Evolutionary conservation across 2,329 filamentous ascomycete genomes (phyloP).

Genomic region (Coleophoma cylindrospora): DNA sequence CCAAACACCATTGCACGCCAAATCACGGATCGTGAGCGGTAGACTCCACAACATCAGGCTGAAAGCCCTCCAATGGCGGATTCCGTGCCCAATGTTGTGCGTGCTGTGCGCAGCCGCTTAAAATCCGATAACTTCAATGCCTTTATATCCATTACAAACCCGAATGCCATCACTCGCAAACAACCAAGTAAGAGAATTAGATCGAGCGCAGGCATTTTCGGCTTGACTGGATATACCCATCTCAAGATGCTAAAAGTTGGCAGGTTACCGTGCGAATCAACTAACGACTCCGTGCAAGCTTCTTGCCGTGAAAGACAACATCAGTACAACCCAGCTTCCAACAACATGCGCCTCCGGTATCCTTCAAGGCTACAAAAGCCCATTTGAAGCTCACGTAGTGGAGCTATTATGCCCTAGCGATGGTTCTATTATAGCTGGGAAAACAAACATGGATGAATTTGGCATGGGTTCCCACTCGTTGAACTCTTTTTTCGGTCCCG

Average conservation of each 20-base stretch:
- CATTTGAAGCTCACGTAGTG: constrained; percentile 80
- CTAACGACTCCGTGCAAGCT: neutral
- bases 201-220: neutral
- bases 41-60: no score
- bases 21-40: no score
- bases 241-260: no score
- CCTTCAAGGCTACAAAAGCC: constrained; percentile 65
- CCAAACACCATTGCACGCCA: no score
- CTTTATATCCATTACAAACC: constrained; percentile 3
- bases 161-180: neutral
- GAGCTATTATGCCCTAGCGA: constrained; percentile 58
- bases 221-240: neutral
- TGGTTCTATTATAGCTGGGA: constrained; percentile 59
- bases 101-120: neutral
- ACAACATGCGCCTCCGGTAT: constrained; percentile 83
- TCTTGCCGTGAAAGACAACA: constrained; percentile 68
- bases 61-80: no score
- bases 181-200: neutral
- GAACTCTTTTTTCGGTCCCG: constrained; percentile 62
- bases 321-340: constrained; percentile 56
- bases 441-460: constrained; percentile 94
- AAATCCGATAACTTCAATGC: neutral
- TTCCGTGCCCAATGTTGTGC: neutral
- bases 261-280: no score
- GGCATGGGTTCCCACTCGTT: constrained; percentile 86